Evolutionary conservation across 805 yeast species (phyloP).

Genomic region (Ogataea kodamae): DNA sequence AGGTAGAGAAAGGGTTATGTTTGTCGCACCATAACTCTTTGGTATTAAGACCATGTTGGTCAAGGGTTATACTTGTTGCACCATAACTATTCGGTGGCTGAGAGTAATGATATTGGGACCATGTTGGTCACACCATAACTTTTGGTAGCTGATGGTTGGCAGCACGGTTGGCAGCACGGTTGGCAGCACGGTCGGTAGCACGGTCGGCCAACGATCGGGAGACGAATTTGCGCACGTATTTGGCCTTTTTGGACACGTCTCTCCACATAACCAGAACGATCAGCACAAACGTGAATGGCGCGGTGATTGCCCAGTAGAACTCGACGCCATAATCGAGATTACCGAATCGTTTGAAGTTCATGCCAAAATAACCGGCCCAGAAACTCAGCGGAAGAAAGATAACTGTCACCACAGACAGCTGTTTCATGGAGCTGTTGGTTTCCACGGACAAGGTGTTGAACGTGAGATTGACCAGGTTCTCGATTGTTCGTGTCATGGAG

Average conservation of each 20-base stretch:
- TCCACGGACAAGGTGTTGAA: constrained; percentile 57
- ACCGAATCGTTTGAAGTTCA: constrained; percentile 46
- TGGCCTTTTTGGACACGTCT: constrained; percentile 12
- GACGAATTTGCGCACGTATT: constrained; percentile 6
- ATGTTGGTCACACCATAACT: too few species aligned
- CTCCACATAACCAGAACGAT: constrained; percentile 36
- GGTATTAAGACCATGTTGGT: too few species aligned
- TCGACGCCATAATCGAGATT: constrained; percentile 37
- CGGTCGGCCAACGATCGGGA: constrained; percentile 9
- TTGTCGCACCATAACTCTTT: constrained; percentile 1
- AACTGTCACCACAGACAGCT: constrained; percentile 53
- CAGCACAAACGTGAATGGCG: constrained; percentile 38
- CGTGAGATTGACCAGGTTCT: constrained; percentile 47
- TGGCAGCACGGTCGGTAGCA: constrained; percentile 4
- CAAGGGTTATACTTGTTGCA: too few species aligned
- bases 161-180: constrained; percentile 1
- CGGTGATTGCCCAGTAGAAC: constrained; percentile 47
- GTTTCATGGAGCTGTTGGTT: constrained; percentile 52
- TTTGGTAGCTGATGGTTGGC: not conserved
- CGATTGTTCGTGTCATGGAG: constrained; percentile 49
- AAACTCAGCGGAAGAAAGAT: constrained; percentile 57
- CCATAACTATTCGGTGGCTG: too few species aligned
- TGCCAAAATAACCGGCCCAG: constrained; percentile 60
- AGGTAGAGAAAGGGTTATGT: constrained; percentile 1
- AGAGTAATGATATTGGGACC: too few species aligned